These are phyloP conservation scores for Epichloe sibirici DNA, from an alignment of 2,329 filamentous ascomycete species.

Conservation along the genomic window DNA sequence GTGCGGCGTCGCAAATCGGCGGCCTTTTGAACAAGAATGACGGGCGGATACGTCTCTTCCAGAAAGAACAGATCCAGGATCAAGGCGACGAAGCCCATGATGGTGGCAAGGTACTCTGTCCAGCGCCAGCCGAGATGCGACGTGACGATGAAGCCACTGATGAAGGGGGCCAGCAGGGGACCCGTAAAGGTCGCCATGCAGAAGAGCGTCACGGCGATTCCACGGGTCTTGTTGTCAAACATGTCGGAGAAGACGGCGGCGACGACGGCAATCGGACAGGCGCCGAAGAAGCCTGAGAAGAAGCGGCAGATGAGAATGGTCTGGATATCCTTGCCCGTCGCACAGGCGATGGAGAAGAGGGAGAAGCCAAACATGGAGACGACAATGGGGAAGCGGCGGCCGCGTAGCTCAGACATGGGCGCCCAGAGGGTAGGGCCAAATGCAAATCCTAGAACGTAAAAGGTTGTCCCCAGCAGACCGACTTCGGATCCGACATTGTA, in stretches of 20 bases:
- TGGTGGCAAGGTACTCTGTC: slow-evolving; percentile 52
- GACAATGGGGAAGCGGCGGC: slow-evolving; percentile 50
- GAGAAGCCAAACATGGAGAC: slow-evolving; percentile 57
- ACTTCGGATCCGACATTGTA: slow-evolving; percentile 52
- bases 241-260: slow-evolving; percentile 62
- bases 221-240: slow-evolving; percentile 51
- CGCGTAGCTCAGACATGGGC: slow-evolving; percentile 59
- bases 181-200: slow-evolving; percentile 48
- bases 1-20: slow-evolving; percentile 49
- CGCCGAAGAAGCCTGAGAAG: slow-evolving; percentile 61
- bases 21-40: slow-evolving; percentile 50
- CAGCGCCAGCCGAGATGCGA: slow-evolving; percentile 59
- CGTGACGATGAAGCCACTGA: slow-evolving; percentile 54
- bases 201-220: slow-evolving; percentile 33
- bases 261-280: slow-evolving; percentile 55
- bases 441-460: slow-evolving; percentile 62
- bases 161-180: slow-evolving; percentile 54
- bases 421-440: slow-evolving; percentile 62
- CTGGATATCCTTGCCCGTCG: slow-evolving; percentile 54
- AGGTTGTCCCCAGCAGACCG: slow-evolving; percentile 50
- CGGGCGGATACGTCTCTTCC: slow-evolving; percentile 57
- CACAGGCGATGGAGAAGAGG: slow-evolving; percentile 52
- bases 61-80: slow-evolving; percentile 49
- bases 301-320: slow-evolving; percentile 61
- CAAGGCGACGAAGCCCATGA: slow-evolving; percentile 52